These are phyloP conservation scores for Gnaphalium uliginosum DNA, from an alignment of 129 eudicot species.

Conservation along the genomic window DNA sequence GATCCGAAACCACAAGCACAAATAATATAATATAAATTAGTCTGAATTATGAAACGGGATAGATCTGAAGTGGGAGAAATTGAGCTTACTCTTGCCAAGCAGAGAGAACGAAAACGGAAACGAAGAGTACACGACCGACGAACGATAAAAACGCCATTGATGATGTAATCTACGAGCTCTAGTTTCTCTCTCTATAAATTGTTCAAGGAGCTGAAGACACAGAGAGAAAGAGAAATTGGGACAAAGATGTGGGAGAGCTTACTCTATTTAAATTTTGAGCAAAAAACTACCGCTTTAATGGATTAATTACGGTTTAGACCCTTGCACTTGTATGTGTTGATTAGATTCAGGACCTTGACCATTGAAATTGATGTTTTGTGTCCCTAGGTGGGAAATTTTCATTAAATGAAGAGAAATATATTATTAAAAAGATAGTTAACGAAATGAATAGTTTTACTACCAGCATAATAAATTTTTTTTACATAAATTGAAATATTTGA, in stretches of 20 bases:
- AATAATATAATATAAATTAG: background rate
- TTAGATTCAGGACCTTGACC: constrained; percentile 2
- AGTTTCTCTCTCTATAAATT: constrained; percentile 43
- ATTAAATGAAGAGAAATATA: too few relatives aligned
- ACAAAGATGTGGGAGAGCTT: constrained; percentile 26
- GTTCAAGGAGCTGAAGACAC: constrained; percentile 25
- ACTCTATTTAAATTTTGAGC: constrained; percentile 36
- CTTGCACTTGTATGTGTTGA: background rate
- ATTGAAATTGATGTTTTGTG: background rate
- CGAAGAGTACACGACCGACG: constrained; percentile 75
- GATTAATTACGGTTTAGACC: background rate
- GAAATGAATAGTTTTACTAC: too few relatives aligned
- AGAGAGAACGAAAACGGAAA: constrained; percentile 71
- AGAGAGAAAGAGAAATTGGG: constrained; percentile 25
- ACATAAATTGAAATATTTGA: too few relatives aligned
- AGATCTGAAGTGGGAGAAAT: constrained; percentile 45
- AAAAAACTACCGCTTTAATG: constrained; percentile 35
- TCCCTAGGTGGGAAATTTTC: too few relatives aligned
- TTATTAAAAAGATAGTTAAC: too few relatives aligned
- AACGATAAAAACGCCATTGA: constrained; percentile 70
- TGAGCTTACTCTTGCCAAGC: constrained; percentile 75
- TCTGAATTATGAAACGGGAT: constrained; percentile 18
- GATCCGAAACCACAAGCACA: constrained; percentile 23
- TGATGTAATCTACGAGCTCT: constrained; percentile 22
- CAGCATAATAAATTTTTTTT: too few relatives aligned